Evolutionary conservation across 2,329 filamentous ascomycete species (phyloP).

Genomic region (Blastomyces gilchristii): DNA sequence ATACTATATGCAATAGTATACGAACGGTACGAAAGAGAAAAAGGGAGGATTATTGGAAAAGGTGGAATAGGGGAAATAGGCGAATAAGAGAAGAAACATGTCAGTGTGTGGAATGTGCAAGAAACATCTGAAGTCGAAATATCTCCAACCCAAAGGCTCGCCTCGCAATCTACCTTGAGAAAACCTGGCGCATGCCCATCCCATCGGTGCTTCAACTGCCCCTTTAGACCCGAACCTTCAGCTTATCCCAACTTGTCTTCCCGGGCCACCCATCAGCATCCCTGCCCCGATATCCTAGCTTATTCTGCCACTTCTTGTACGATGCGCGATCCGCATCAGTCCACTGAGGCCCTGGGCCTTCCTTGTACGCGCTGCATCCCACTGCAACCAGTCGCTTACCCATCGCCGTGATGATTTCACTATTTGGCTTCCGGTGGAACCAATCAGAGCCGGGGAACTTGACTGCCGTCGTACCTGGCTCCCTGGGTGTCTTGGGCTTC

Average conservation of each 20-base stretch:
- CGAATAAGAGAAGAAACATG: neutral
- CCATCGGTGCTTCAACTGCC: neutral
- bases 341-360: conserved; percentile 6
- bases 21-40: neutral
- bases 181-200: neutral
- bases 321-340: conserved; percentile 7
- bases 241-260: conserved; percentile 4
- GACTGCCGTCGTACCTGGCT: neutral
- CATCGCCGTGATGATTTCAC: conserved; percentile 7
- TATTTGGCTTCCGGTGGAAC: conserved; percentile 4
- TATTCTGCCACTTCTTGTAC: conserved; percentile 8
- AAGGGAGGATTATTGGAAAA: neutral
- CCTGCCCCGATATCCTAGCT: conserved; percentile 4
- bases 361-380: conserved; percentile 6
- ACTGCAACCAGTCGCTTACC: conserved; percentile 7
- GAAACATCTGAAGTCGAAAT: neutral
- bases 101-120: neutral
- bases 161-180: neutral
- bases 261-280: conserved; percentile 11
- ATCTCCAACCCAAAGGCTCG: neutral
- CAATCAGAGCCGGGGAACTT: conserved; percentile 4
- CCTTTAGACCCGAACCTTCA: conserved; percentile 9
- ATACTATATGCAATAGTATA: neutral
- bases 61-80: neutral
- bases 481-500: neutral